Base-by-base conservation (phyloP, 331 rosid species). In the Acacia concinna region DNA sequence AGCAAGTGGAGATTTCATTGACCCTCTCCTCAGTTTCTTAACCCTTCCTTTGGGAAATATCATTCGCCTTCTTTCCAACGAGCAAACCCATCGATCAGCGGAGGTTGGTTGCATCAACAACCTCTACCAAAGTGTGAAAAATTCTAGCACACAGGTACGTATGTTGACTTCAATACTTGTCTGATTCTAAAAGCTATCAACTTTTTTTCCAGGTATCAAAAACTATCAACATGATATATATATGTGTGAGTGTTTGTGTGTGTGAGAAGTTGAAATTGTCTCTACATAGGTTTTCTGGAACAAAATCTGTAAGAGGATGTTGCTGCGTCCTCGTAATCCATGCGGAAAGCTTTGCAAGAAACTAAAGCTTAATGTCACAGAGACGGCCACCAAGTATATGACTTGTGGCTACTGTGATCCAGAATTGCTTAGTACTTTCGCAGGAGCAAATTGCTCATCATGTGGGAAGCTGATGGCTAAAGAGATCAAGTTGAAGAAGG, bases 21-120 rank as follows among this genome's bases (percentile, higher is more conserved):
- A 73, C 38, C 17, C 27, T 73, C 75, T 80, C 62, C 30, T 65
- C 17, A 51, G 75, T n/a, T 80, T 80, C 49, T 40, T 80, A 3
- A 80, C 79, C 38, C 79, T 80, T 64, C 84, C 75, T 1, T 2
- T 73, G 8, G 86, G 82, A 32, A 44, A 68, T 4, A 79, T 82
- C 60, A 2, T 71, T 11, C 23, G 49, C 5, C 67, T 79, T 12
- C 60, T 72, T 8, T 31, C 57, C 12, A 14, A 70, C 0, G 9
- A 74, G 25, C 56, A 78, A 54, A n/a, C 15, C 3, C 17, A 46
- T 4, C 15, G 15, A 23, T 47, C 40, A 6, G 1, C 12, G 6
- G 60, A 49, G 4, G 43, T 76, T 15, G 80, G 75, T 1, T 70
- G 85, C 81, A 63, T 81, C 54, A 63, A 30, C 59, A 85, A 78